Percentiles rank a stretch among this genome's conserved stretches.
phyloP scores from a whole-genome alignment of 106 monocot genomes.

The Dactylorhiza incarnata region DNA sequence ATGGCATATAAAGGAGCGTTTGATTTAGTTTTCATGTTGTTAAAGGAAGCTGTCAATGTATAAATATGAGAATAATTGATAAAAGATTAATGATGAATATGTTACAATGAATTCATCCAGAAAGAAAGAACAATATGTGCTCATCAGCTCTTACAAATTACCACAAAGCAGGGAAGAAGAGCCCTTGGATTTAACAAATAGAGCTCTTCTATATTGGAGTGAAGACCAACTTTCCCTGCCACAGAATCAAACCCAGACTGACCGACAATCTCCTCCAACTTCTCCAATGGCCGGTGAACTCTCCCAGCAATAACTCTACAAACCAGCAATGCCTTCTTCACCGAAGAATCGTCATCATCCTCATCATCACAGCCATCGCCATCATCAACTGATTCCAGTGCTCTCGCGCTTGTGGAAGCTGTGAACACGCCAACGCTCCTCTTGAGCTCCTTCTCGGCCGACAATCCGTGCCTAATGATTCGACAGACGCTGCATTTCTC shows the following conservation, averaged over 20 bases:
- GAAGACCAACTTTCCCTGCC: slow-evolving; percentile 69
- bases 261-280: slow-evolving; percentile 46
- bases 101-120: no score
- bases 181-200: slow-evolving; percentile 78
- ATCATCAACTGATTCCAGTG: slow-evolving; percentile 53
- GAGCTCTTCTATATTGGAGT: slow-evolving; percentile 77
- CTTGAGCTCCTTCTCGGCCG: slow-evolving; percentile 41
- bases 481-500: slow-evolving; percentile 70
- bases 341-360: slow-evolving; percentile 20
- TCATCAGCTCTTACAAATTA: slow-evolving; percentile 61
- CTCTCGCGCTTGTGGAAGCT: slow-evolving; percentile 77
- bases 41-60: no score
- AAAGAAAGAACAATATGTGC: no score
- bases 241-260: slow-evolving; percentile 68
- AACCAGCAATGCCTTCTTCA: slow-evolving; percentile 69
- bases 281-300: slow-evolving; percentile 79
- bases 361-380: slow-evolving; percentile 24
- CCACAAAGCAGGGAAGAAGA: slow-evolving; percentile 74
- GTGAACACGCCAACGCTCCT: slow-evolving; percentile 78
- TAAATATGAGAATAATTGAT: no score
- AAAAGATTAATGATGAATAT: no score
- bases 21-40: no score
- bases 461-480: slow-evolving; percentile 76
- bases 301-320: slow-evolving; percentile 87
- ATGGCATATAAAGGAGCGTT: no score